Conservation (phyloP, 192 early-diverging fungal genomes). For the Coemansia sp. region DNA sequence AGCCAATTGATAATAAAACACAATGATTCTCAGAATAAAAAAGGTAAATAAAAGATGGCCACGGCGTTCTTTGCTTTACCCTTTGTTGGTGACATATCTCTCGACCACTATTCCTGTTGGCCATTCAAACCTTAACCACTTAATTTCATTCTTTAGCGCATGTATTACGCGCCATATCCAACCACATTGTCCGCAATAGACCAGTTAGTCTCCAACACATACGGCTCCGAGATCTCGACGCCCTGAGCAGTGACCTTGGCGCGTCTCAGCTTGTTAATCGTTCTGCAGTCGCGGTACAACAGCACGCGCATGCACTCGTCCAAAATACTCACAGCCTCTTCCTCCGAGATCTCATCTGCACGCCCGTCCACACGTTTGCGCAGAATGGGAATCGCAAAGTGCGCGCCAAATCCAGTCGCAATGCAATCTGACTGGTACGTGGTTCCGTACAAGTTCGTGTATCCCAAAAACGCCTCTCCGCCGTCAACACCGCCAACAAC, state of each 20-base stretch:
- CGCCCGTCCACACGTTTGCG: constrained; percentile 86
- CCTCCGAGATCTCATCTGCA: constrained; percentile 84
- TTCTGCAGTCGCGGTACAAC: constrained; percentile 91
- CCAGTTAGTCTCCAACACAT: constrained; percentile 89
- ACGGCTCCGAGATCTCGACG: constrained; percentile 82
- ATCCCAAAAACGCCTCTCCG: constrained; percentile 83
- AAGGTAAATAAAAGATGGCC: too few relatives aligned
- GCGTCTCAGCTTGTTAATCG: constrained; percentile 90
- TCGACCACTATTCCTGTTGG: too few relatives aligned
- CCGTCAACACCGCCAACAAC: constrained; percentile 85
- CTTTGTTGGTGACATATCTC: too few relatives aligned
- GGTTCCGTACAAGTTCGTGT: constrained; percentile 88
- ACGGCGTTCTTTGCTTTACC: too few relatives aligned
- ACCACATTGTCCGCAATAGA: constrained; percentile 75
- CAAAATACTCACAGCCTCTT: constrained; percentile 80
- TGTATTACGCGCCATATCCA: constrained; percentile 67
- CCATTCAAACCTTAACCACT: too few relatives aligned
- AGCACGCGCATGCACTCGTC: constrained; percentile 90
- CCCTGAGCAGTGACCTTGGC: constrained; percentile 86
- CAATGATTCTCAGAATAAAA: too few relatives aligned
- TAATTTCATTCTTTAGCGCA: too few relatives aligned
- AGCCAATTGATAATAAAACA: too few relatives aligned
- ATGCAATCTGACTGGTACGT: constrained; percentile 89
- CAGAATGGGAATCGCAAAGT: constrained; percentile 89
- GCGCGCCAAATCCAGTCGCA: constrained; percentile 91